Evolutionary conservation across 2,329 filamentous ascomycete species (phyloP).

Genomic region (Aspergillus cejpii): DNA sequence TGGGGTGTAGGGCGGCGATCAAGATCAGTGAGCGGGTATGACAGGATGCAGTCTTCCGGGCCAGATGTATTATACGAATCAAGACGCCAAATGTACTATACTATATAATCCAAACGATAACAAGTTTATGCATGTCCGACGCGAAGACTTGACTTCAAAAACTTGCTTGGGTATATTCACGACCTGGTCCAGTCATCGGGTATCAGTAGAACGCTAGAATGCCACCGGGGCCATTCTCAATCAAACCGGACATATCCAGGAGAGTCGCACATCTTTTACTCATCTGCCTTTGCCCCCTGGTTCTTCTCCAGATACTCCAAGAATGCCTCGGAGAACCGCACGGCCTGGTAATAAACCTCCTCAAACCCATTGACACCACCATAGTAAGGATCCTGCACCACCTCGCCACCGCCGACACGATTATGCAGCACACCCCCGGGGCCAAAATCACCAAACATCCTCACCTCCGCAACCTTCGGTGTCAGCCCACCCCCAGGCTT

Average conservation of each 20-base stretch:
- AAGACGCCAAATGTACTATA: background rate
- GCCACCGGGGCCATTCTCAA: background rate
- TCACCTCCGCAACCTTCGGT: constrained; percentile 49
- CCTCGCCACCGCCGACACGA: constrained; percentile 50
- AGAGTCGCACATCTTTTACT: constrained; percentile 2
- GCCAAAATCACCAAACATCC: constrained; percentile 81
- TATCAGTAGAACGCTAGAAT: constrained; percentile 14
- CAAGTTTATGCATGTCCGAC: background rate
- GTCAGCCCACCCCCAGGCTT: constrained; percentile 16
- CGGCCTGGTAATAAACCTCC: constrained; percentile 76
- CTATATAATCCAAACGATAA: background rate
- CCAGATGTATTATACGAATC: constrained; percentile 1
- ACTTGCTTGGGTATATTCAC: no score
- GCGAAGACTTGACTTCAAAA: background rate
- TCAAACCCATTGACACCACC: constrained; percentile 76
- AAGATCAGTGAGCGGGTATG: constrained; percentile 62
- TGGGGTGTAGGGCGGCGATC: constrained; percentile 88
- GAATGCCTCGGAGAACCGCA: constrained; percentile 70
- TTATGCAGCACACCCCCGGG: constrained; percentile 43
- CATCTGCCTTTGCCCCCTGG: constrained; percentile 2
- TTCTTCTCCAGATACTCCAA: constrained; percentile 51
- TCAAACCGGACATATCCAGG: background rate
- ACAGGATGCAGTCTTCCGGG: constrained; percentile 4
- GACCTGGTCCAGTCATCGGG: constrained; percentile 18
- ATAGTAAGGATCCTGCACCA: constrained; percentile 87